A percentile compares a stretch with the other conserved stretches of the same genome.
Conservation (phyloP, 805 yeast genomes). For the Lachancea sp. region DNA sequence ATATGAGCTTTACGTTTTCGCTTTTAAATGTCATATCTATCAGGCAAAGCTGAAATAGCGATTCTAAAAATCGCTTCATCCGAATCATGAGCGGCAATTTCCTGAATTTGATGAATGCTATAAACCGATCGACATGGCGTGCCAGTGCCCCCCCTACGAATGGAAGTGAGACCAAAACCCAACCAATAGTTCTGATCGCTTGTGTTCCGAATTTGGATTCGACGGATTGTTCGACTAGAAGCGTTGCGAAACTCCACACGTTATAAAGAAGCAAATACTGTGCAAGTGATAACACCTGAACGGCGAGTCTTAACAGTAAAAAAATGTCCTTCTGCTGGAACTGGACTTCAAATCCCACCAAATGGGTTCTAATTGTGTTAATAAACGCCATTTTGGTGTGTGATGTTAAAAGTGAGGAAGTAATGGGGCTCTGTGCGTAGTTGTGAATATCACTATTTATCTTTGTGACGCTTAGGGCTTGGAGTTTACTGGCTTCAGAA, state of each 20-base stretch:
- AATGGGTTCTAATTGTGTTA: constrained; percentile 16
- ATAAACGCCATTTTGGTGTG: not conserved
- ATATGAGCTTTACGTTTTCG: constrained; percentile 19
- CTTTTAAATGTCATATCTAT: constrained; percentile 19
- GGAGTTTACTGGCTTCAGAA: no score
- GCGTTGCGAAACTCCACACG: constrained; percentile 2
- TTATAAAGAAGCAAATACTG: constrained; percentile 1
- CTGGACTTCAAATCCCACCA: constrained; percentile 18
- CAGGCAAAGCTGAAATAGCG: constrained; percentile 17
- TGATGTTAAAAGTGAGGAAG: no score
- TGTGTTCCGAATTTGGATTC: not conserved
- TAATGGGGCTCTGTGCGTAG: not conserved
- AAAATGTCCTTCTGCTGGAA: constrained; percentile 10
- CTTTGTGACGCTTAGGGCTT: constrained; percentile 1
- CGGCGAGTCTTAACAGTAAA: constrained; percentile 4
- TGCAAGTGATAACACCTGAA: not conserved
- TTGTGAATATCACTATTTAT: not conserved
- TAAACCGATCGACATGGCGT: constrained; percentile 1
- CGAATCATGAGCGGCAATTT: constrained; percentile 14
- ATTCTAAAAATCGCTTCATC: constrained; percentile 10
- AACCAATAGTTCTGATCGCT: not conserved
- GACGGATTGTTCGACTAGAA: not conserved
- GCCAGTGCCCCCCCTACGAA: constrained; percentile 15
- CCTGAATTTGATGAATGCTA: not conserved
- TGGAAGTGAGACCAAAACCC: constrained; percentile 16